phyloP scores from a whole-genome alignment of 805 yeast genomes.

The Myxozyma geophila region DNA sequence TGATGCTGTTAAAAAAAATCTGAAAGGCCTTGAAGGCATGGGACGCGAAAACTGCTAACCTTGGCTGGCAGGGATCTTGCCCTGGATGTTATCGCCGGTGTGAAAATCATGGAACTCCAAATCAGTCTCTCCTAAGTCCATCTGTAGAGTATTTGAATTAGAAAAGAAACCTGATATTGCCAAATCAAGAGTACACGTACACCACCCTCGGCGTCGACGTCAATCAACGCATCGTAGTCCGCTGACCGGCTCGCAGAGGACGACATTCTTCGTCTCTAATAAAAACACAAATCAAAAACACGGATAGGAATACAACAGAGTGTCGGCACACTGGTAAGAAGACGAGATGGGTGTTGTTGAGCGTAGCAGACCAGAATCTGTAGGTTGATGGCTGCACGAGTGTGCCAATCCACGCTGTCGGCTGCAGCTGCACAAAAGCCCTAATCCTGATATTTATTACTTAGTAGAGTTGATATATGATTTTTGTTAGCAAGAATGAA shows the following conservation, averaged over 20 bases:
- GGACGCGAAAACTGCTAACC: slow-evolving; percentile 3
- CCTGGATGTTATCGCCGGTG: slow-evolving; percentile 35
- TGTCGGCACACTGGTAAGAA: no score
- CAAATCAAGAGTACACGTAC: slow-evolving; percentile 5
- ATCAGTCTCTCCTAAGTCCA: slow-evolving; percentile 37
- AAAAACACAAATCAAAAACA: neutral
- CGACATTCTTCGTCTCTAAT: slow-evolving; percentile 7
- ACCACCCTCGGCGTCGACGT: slow-evolving; percentile 35
- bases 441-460: no score
- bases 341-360: no score
- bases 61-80: slow-evolving; percentile 33
- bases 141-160: slow-evolving; percentile 3
- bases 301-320: no score
- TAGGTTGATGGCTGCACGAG: no score
- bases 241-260: slow-evolving; percentile 16
- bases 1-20: neutral
- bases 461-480: no score
- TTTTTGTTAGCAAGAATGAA: no score
- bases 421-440: no score
- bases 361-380: no score
- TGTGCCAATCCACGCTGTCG: no score
- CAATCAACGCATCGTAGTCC: slow-evolving; percentile 33
- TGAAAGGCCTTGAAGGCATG: neutral
- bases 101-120: slow-evolving; percentile 38
- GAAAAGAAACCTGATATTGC: neutral